These are phyloP conservation scores for Trichoderma koningii DNA, from an alignment of 2,329 filamentous ascomycete species.

Conservation along the genomic window DNA sequence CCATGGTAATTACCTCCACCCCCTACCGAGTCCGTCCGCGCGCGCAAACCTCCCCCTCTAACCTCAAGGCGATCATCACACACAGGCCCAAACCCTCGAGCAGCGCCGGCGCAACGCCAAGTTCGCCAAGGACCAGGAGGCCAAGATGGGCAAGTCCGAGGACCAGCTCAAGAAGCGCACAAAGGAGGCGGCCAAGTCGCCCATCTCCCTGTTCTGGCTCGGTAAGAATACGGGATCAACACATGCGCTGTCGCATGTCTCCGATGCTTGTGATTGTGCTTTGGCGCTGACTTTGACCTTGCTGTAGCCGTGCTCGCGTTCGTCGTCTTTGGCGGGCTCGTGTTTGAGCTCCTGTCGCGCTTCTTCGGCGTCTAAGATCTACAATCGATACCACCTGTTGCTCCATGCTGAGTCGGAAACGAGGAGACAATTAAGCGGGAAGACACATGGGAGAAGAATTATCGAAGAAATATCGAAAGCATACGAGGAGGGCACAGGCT, in stretches of 20 bases:
- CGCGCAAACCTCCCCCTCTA: neutral
- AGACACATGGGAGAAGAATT: neutral
- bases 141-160: slow-evolving; percentile 74
- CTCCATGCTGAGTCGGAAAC: neutral
- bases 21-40: too few relatives aligned
- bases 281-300: neutral
- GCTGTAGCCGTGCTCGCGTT: slow-evolving; percentile 57
- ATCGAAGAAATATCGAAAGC: neutral
- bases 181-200: slow-evolving; percentile 60
- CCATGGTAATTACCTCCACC: slow-evolving; percentile 15
- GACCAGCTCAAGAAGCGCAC: slow-evolving; percentile 61
- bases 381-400: neutral
- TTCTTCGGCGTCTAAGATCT: slow-evolving; percentile 46
- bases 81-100: slow-evolving; percentile 77
- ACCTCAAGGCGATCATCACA: neutral
- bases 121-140: slow-evolving; percentile 72
- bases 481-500: neutral
- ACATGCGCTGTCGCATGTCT: too few relatives aligned
- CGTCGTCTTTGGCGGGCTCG: slow-evolving; percentile 61
- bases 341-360: slow-evolving; percentile 60
- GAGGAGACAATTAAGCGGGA: neutral
- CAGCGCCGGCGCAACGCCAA: slow-evolving; percentile 80
- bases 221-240: slow-evolving; percentile 43
- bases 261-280: too few relatives aligned
- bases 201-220: slow-evolving; percentile 66